Conservation (phyloP, 75 land plant species). For the Pinus taeda region DNA sequence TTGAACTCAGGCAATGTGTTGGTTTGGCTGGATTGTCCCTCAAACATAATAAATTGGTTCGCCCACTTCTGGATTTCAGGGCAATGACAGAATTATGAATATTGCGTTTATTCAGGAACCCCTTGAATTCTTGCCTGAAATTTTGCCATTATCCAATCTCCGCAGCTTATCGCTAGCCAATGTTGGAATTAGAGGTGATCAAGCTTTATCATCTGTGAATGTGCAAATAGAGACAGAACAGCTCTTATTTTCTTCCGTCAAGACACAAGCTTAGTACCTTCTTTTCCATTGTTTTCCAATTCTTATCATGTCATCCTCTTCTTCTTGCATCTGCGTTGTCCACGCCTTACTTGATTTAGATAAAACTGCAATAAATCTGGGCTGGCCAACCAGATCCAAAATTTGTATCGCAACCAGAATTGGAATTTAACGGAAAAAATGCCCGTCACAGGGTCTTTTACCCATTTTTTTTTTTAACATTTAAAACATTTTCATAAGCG, state of each 20-base stretch:
- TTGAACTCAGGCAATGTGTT: too few species aligned
- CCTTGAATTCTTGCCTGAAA: conserved; percentile 97
- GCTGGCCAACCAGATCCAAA: too few species aligned
- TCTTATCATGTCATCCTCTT: conserved; percentile 98
- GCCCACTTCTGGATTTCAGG: conserved; percentile 38
- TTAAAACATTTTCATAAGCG: too few species aligned
- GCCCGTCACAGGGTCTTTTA: too few species aligned
- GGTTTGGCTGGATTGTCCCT: background rate
- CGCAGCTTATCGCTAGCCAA: conserved; percentile 85
- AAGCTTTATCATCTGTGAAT: conserved; percentile 63
- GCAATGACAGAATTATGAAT: conserved; percentile 84
- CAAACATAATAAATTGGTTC: background rate
- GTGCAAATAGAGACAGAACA: conserved; percentile 80
- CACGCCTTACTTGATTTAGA: conserved; percentile 12
- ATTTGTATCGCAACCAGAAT: too few species aligned
- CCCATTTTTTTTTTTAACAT: too few species aligned
- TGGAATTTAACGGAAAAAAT: too few species aligned
- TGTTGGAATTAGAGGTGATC: conserved; percentile 87
- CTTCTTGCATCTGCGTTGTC: conserved; percentile 96
- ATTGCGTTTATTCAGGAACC: conserved; percentile 88
- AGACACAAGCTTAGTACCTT: conserved; percentile 96
- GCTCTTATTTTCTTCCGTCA: conserved; percentile 85
- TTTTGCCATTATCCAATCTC: conserved; percentile 77
- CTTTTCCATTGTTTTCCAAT: conserved; percentile 93
- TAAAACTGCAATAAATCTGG: too few species aligned